These are phyloP conservation scores for Waltergamsia citrina DNA, from an alignment of 2,329 filamentous ascomycete species.

Conservation along the genomic window DNA sequence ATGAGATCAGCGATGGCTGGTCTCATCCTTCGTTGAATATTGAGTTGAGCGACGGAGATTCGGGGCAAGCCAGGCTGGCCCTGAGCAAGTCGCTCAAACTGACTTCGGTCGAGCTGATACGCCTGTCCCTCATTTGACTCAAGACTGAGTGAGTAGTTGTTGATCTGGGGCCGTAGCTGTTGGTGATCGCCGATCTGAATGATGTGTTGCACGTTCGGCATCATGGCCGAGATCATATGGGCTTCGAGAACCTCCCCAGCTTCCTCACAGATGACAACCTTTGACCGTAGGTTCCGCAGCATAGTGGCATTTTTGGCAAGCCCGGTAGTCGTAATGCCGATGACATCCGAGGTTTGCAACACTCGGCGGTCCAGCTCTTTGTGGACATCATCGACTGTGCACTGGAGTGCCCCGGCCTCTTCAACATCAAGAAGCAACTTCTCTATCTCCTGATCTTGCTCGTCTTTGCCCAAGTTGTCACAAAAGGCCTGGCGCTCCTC, in stretches of 20 bases:
- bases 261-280: conserved; percentile 58
- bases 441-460: too few species aligned
- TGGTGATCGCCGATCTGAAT: conserved; percentile 56
- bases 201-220: conserved; percentile 50
- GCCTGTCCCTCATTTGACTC: conserved; percentile 34
- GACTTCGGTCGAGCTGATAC: conserved; percentile 47
- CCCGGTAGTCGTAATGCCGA: conserved; percentile 52
- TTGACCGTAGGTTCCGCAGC: conserved; percentile 37
- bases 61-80: too few species aligned
- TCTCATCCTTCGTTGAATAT: conserved; percentile 56
- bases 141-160: conserved; percentile 43
- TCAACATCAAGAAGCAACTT: background rate
- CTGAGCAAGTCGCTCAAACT: too few species aligned
- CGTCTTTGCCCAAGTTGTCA: too few species aligned
- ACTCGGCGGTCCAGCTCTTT: conserved; percentile 23
- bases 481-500: too few species aligned
- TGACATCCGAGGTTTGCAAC: conserved; percentile 30
- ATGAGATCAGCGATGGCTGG: conserved; percentile 52
- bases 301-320: conserved; percentile 40
- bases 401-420: background rate
- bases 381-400: background rate
- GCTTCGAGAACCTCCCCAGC: conserved; percentile 60
- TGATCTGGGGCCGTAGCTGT: conserved; percentile 50
- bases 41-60: too few species aligned
- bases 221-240: conserved; percentile 48